Base-by-base conservation (phyloP, 2,329 filamentous ascomycete species). In the Hypoxylon sp. region DNA sequence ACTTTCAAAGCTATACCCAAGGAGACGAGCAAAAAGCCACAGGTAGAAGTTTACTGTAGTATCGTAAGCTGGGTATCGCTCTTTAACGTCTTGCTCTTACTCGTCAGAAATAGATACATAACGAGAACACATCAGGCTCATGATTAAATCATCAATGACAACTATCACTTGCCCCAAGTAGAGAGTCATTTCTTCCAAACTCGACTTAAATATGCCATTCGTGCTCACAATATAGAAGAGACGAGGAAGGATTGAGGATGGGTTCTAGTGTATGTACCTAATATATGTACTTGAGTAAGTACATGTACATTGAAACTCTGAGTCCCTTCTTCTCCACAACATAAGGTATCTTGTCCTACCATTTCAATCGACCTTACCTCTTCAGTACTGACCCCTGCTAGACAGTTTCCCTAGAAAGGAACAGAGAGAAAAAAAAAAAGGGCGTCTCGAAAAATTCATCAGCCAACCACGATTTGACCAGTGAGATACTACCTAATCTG, bases 401-500 rank as follows among this genome's bases (percentile, higher is more conserved):
- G 55, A 52, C 16, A 53, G 45, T 58, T 67, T 61, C 67, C 61
- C 39, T 53, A 65, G 57, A 58, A n/a, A 60, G 53, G 50, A 67
- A 63, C 50, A 64, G 56, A 27, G 25, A 27, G n/a, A n/a, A 52
- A 30, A 48, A 41, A 61, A 55, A 48, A 51, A 41, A 56, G 25
- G 32, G 58, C 45, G 41, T 58, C 39, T 58, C 27, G 46, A 63
- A 63, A 63, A 61, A 39, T 43, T 54, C 47, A 23, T 47, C 59
- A 46, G 53, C 57, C 63, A 67, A 64, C 53, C 37, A 66, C 39
- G 51, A 61, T 63, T 63, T 53, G 55, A 56, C 53, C 59, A 63
- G 65, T 56, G 21, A 57, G 46, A 68, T 66, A 63, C 59, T 43
- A 68, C 66, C 63, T 61, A 66, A 66, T 66, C 52, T 63, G 30